Base-by-base conservation (phyloP, 1,284 basidiomycete species). In the Leucoagaricus sp. region DNA sequence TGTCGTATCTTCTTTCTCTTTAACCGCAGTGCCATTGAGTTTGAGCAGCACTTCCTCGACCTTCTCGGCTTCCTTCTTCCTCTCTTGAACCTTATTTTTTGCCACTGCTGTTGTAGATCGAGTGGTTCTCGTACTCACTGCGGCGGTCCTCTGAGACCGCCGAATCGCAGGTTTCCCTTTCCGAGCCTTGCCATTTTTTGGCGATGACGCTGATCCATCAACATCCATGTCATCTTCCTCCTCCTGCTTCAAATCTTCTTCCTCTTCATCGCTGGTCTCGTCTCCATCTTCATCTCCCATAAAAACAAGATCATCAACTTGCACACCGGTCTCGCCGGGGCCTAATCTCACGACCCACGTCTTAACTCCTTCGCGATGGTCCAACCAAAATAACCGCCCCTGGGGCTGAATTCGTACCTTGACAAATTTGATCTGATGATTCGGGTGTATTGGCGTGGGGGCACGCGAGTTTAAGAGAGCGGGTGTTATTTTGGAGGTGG, bases 311-410 rank as follows among this genome's bases (percentile, higher is more conserved):
- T 81, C 79, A 36, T 73, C 73, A 36, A 90, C 65, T 48, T 76
- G 67, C 23, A 90, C 51, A 3, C 74, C 75, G 9, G 75, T 75
- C 66, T 90, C 87, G 6, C 75, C 75, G 2, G 73, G 72, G 13
- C 73, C 72, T 31, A 91, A 73, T 46, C 83, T 76, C 68, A 89
- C 69, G 2, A 82, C 81, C 87, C 88, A 90, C 45, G 72, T 80
- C 67, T 79, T 82, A 40, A 89, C 87, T 15, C 87, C 85, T 53
- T 88, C 84, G 42, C 74, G 74, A 58, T 82, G 71, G 63, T 89
- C 82, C 34, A 89, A 71, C 31, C 72, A 72, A 33, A 91, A 69
- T 19, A 74, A 72, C 42, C 89, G 77, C 25, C 82, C 84, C 13
- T 74, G 72, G 4, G 87, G 86, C 45, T 82, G 73, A n/a, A 84